Base-by-base conservation (phyloP, 1,284 basidiomycete species). In the Sporisorium scitamineum region DNA sequence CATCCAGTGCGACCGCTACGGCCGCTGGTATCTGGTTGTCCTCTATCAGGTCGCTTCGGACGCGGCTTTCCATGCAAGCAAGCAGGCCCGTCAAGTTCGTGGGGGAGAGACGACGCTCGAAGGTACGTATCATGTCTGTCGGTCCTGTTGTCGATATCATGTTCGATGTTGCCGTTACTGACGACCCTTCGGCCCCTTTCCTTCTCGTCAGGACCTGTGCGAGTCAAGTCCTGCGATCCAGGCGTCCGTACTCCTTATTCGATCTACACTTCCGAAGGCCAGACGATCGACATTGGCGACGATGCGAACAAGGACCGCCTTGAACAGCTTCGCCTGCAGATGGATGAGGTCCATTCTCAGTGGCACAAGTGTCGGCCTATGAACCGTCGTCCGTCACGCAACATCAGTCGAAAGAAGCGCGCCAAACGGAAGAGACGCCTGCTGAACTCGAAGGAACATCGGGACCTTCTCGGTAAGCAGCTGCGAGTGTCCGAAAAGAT, bases 251-350 rank as follows among this genome's bases (percentile, higher is more conserved):
- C 50, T n/a, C 31, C 50, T 1, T 51, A 32, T 20, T 32, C 50
- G 18, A 32, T 51, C 50, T 51, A 51, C 50, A 32, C 31, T 13
- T 51, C 31, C 9, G 50, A 51, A 6, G 50, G 50, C 10, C n/a
- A 51, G 31, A 51, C 31, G n/a, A 51, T 51, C 50, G 50, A 51
- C n/a, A 51, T 51, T 16, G 50, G 50, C 8, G 18, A 39, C 37
- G 37, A 39, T 8, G 18, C 37, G 16, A 18, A 39, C 37, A 39
- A n/a, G 18, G 37, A 39, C 37, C 37, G 37, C 18, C 37, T 39
- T 18, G 5, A 18, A 5, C 18, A 18, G 16, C 37, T 39, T 18
- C 37, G 37, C 11, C 37, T 39, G 16, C 16, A 39, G 37, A 39
- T 39, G 18, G 37, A 39, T 18, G 37, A 18, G 37, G 5, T 39